Percentiles rank a stretch among this genome's conserved stretches.
Conservation (phyloP, 2,329 filamentous ascomycete genomes). For the Bipolaris zeicola region DNA sequence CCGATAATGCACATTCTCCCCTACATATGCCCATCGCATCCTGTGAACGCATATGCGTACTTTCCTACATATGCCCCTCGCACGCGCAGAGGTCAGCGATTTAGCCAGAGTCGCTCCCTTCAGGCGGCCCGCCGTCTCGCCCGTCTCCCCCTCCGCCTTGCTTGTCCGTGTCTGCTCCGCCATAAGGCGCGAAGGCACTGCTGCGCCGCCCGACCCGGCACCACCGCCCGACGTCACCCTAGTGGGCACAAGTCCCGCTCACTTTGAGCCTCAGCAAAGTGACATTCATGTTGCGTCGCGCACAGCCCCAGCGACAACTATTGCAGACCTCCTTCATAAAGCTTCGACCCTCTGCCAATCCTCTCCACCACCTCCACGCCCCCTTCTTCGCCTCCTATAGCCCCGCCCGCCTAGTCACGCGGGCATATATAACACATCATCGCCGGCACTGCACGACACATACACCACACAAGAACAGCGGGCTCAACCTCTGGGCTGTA, state of each 20-base stretch:
- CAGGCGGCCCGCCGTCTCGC: neutral
- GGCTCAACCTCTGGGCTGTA: conserved; percentile 33
- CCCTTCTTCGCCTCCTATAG: conserved; percentile 19
- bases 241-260: conserved; percentile 11
- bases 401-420: conserved; percentile 12
- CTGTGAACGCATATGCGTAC: too few species aligned
- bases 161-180: conserved; percentile 1
- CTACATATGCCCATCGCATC: neutral
- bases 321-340: conserved; percentile 7
- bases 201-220: conserved; percentile 10
- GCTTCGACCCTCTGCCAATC: conserved; percentile 12
- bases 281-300: conserved; percentile 34
- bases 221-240: conserved; percentile 13
- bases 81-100: neutral
- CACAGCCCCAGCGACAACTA: conserved; percentile 22
- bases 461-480: conserved; percentile 29
- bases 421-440: conserved; percentile 18
- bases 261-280: conserved; percentile 15
- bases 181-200: conserved; percentile 4
- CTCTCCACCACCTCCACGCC: conserved; percentile 17
- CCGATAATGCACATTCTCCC: conserved; percentile 1
- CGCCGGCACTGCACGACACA: conserved; percentile 7
- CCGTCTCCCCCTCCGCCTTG: neutral
- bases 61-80: too few species aligned
- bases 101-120: neutral